Percentiles rank a stretch among this genome's conserved stretches.
These are phyloP conservation scores for Polygonum maritimum DNA, from an alignment of 148 eudicot genomes.

Conservation along the genomic window DNA sequence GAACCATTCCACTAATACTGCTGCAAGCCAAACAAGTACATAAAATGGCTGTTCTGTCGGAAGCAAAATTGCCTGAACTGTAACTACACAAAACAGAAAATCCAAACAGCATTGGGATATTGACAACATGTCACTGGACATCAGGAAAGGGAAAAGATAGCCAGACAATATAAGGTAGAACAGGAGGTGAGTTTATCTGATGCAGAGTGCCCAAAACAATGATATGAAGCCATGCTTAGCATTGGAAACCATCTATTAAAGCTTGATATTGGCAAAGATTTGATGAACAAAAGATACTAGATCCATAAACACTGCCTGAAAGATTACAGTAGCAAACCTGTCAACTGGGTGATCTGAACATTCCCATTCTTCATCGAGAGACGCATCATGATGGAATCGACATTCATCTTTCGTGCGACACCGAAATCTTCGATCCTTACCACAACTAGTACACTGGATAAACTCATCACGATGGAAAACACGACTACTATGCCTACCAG, in stretches of 20 bases:
- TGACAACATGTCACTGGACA: not conserved
- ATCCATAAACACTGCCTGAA: not conserved
- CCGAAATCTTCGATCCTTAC: conserved; percentile 57
- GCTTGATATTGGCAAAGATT: not conserved
- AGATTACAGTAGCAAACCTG: conserved; percentile 28
- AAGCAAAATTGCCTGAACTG: not conserved
- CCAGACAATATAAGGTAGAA: not conserved
- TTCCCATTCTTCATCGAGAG: conserved; percentile 41
- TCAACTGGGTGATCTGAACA: conserved; percentile 58
- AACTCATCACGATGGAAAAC: conserved; percentile 70
- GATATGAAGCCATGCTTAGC: not conserved
- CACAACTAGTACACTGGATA: conserved; percentile 43
- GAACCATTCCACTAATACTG: not conserved
- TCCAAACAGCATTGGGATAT: not conserved
- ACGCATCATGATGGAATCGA: conserved; percentile 56
- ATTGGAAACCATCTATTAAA: not conserved
- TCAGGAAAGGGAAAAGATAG: not conserved
- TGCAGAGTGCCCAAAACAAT: not conserved
- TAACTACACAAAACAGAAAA: not conserved
- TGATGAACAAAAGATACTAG: not conserved
- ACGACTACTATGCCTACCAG: conserved; percentile 24
- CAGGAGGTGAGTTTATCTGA: not conserved
- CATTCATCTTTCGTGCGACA: conserved; percentile 57
- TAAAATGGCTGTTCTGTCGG: not conserved
- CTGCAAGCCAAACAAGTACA: not conserved